phyloP scores from a whole-genome alignment of 805 yeast species.

The Lachancea kluyveri region DNA sequence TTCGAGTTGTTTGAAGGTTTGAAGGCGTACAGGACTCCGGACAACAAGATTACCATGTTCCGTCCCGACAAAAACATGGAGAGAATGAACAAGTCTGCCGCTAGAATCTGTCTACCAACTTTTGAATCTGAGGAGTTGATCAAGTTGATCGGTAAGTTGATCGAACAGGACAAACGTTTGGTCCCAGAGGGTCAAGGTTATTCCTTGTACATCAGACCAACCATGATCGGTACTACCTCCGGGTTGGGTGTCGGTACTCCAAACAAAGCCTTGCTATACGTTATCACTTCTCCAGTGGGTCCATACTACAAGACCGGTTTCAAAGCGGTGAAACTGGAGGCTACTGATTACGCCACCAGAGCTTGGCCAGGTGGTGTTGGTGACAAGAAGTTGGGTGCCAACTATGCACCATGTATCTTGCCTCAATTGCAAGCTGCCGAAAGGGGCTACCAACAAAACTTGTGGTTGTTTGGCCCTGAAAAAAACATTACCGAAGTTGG shows the following conservation, averaged over 20 bases:
- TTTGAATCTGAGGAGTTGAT: conserved; percentile 75
- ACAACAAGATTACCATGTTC: conserved; percentile 72
- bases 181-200: conserved; percentile 85
- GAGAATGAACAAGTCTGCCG: conserved; percentile 85
- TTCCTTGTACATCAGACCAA: conserved; percentile 90
- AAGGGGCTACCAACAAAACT: conserved; percentile 91
- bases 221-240: conserved; percentile 87
- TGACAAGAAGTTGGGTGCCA: conserved; percentile 93
- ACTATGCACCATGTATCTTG: conserved; percentile 91
- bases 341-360: conserved; percentile 92
- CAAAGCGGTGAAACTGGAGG: conserved; percentile 91
- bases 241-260: conserved; percentile 86
- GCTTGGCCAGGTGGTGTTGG: conserved; percentile 99
- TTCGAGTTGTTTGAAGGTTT: conserved; percentile 94
- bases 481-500: conserved; percentile 91
- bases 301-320: conserved; percentile 94
- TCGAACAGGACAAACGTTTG: conserved; percentile 66
- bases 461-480: conserved; percentile 94
- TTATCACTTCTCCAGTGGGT: conserved; percentile 94
- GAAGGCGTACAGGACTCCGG: conserved; percentile 72
- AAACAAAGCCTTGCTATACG: conserved; percentile 70
- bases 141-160: conserved; percentile 69
- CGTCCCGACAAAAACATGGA: conserved; percentile 89
- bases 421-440: conserved; percentile 88
- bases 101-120: conserved; percentile 81